Conservation (phyloP, 2,329 filamentous ascomycete species). For the Trichoderma lentiforme region DNA sequence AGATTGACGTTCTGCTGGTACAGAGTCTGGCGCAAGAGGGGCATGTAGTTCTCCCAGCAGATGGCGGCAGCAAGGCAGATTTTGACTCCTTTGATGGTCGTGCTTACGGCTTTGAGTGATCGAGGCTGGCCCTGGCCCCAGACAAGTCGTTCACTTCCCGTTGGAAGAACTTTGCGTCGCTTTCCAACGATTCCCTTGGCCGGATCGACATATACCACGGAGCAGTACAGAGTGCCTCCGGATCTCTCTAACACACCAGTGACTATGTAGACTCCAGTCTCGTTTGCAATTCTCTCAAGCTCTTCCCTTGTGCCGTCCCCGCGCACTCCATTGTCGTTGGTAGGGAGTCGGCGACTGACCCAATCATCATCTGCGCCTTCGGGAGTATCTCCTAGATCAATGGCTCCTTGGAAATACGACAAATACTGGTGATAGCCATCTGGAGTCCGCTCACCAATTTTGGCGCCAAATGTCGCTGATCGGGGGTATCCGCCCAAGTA, state of each 20-base stretch:
- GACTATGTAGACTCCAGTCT: not conserved
- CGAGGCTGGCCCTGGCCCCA: not conserved
- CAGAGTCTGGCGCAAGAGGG: not conserved
- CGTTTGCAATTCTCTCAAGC: not conserved
- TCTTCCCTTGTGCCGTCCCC: not conserved
- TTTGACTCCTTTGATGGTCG: not conserved
- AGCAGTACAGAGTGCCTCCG: not conserved
- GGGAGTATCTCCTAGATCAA: conserved; percentile 1
- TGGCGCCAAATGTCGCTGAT: not conserved
- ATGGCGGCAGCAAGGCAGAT: conserved; percentile 1
- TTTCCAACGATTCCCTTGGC: not conserved
- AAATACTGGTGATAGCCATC: not conserved
- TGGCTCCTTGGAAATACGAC: not conserved
- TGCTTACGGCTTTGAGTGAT: not conserved
- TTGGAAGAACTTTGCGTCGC: not conserved
- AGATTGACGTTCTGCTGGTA: not conserved
- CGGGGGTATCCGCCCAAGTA: not conserved
- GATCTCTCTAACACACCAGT: not conserved
- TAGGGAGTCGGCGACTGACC: not conserved
- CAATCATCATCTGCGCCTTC: not conserved
- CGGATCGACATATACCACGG: not conserved
- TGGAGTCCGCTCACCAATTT: not conserved
- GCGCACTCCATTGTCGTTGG: not conserved
- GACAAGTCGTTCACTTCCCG: not conserved
- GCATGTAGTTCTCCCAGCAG: conserved; percentile 8